Percentiles rank a stretch among this genome's conserved stretches.
Evolutionary conservation across 2,329 filamentous ascomycete species (phyloP).

Genomic region (Ophiobolus disseminans): DNA sequence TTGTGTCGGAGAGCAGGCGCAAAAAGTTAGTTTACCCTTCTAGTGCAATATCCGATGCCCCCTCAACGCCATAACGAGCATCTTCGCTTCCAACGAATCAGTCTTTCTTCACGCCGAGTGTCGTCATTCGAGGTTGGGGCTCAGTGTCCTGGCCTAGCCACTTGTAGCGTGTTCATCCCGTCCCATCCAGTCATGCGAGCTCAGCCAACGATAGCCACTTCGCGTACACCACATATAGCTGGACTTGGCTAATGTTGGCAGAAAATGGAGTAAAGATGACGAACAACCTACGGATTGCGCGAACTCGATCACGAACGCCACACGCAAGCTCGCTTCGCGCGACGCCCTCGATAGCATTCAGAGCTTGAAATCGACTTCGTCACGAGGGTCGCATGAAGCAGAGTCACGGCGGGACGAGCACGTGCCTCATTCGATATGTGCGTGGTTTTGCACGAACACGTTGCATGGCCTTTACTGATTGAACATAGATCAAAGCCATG

Average conservation of each 20-base stretch:
- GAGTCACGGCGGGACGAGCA: conserved; percentile 62
- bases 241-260: conserved; percentile 35
- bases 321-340: conserved; percentile 49
- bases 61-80: conserved; percentile 18
- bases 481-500: conserved; percentile 57
- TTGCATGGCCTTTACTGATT: conserved; percentile 27
- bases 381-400: conserved; percentile 52
- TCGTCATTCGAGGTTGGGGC: conserved; percentile 31
- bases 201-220: conserved; percentile 10
- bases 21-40: conserved; percentile 71
- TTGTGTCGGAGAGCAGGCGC: conserved; percentile 74
- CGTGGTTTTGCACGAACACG: conserved; percentile 40
- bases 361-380: conserved; percentile 36
- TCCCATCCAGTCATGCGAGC: conserved; percentile 19
- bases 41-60: conserved; percentile 33
- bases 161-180: conserved; percentile 22
- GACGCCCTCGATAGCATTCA: conserved; percentile 47
- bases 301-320: conserved; percentile 29
- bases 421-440: conserved; percentile 70
- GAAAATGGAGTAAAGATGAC: conserved; percentile 54
- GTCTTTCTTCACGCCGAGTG: conserved; percentile 17
- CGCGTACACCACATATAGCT: conserved; percentile 5
- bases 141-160: conserved; percentile 29
- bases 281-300: conserved; percentile 37
- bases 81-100: conserved; percentile 14